Evolutionary conservation across 306 rosid genomes (phyloP), one percentile per base, ranked within the genome.

Genomic region (Coriaria nepalensis): DNA sequence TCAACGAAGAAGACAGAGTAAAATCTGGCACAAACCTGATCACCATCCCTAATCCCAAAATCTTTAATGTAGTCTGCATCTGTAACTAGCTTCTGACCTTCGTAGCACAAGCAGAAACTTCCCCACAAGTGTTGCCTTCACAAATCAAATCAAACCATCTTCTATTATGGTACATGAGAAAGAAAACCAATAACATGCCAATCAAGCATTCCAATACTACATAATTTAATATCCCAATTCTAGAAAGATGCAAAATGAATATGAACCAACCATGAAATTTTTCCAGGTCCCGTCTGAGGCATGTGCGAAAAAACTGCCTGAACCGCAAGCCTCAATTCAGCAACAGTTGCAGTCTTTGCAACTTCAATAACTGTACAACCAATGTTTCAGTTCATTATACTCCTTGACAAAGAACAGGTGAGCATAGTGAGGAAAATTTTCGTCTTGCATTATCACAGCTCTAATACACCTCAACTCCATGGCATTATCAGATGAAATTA

Each of bases 81-180:
- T 5, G 65, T 34, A 32, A 84, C 47, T 61, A 88, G 65, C 69
- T 81, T 84, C 45, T 59, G 82, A 62, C 73, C 93, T 43, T 62
- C 70, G 61, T 56, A 81, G 74, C 82, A 68, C 65, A 83, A 74
- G 77, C 95, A 88, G 73, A 88, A 83, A 68, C 73, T 77, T 36
- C 93, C 81, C 97, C 97, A 88, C 40, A 88, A 78, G 49, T 70
- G 93, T 13, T 71, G 62, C 97, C 97, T 88, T 2, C 69, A 62
- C 6, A 44, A 68, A 63, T 37, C 58, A 68, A 69, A 34, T 29
- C 44, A 47, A 0, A 34, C 53, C 7, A 51, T 12, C 9, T 45
- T 10, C 43, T 29, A 33, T 35, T 40, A 43, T 53, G 58, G 10
- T 10, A 40, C 10, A 41, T 9, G 45, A 9, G 5, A 41, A 10